These are phyloP conservation scores for Tinospora cordifolia DNA, from an alignment of 164 flowering plant genomes.

Conservation along the genomic window DNA sequence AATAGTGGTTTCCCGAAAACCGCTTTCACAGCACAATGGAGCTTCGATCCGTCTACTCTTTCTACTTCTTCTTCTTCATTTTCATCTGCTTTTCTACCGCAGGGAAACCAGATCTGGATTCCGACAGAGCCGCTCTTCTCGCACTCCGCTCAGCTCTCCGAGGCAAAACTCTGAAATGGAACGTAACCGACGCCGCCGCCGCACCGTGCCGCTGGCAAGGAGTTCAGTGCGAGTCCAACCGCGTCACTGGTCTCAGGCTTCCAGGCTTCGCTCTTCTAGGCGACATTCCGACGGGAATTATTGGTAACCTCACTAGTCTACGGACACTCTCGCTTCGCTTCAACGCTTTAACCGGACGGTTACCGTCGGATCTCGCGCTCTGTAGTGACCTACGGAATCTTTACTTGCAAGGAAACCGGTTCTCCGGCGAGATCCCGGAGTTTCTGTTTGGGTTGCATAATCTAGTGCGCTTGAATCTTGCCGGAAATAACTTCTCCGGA, in stretches of 20 bases:
- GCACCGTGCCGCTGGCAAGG: constrained; percentile 60
- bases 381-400: constrained; percentile 48
- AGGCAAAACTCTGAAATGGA: constrained; percentile 60
- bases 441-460: constrained; percentile 32
- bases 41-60: background rate
- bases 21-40: background rate
- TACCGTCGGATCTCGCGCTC: constrained; percentile 57
- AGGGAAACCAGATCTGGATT: constrained; percentile 38
- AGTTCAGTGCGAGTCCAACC: constrained; percentile 37
- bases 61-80: constrained; percentile 14
- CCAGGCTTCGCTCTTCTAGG: constrained; percentile 64
- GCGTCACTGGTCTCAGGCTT: constrained; percentile 49
- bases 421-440: constrained; percentile 60
- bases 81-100: constrained; percentile 12
- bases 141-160: constrained; percentile 51
- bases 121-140: constrained; percentile 54
- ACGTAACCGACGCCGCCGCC: constrained; percentile 13
- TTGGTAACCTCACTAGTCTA: constrained; percentile 54
- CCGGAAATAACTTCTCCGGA: constrained; percentile 58
- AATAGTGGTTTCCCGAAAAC: background rate
- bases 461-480: constrained; percentile 62
- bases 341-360: constrained; percentile 51
- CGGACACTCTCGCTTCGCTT: constrained; percentile 59
- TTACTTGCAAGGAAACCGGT: constrained; percentile 56
- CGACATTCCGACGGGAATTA: constrained; percentile 34